phyloP scores from a whole-genome alignment of 1,284 basidiomycete genomes.

The Fomitopsis pinicola region DNA sequence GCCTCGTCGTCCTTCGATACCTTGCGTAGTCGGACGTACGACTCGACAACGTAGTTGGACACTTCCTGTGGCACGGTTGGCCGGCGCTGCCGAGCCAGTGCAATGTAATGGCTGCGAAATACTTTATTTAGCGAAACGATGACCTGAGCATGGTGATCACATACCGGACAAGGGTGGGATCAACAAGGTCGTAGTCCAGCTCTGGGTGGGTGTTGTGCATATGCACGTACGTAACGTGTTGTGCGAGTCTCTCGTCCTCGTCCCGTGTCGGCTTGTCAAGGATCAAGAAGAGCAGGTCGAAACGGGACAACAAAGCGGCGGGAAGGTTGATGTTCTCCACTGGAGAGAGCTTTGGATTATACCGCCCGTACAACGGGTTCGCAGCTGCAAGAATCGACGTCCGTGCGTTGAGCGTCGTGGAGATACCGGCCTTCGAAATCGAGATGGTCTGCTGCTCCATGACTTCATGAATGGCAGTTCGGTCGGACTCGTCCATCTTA shows the following conservation, averaged over 20 bases:
- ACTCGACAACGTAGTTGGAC: constrained; percentile 91
- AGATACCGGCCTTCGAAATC: constrained; percentile 99
- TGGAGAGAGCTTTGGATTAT: constrained; percentile 96
- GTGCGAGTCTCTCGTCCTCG: constrained; percentile 93
- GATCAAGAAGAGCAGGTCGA: constrained; percentile 96
- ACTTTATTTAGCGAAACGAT: constrained; percentile 5
- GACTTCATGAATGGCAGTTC: constrained; percentile 99
- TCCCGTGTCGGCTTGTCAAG: constrained; percentile 94
- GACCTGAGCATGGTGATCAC: constrained; percentile 10
- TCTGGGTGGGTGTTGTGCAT: constrained; percentile 92
- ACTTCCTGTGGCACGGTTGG: constrained; percentile 86
- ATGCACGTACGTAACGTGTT: constrained; percentile 98
- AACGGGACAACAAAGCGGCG: constrained; percentile 92
- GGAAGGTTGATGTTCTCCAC: constrained; percentile 99
- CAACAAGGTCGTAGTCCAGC: constrained; percentile 80
- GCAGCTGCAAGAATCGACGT: constrained; percentile 98
- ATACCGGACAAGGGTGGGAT: constrained; percentile 85
- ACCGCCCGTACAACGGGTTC: constrained; percentile 96
- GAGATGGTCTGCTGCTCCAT: constrained; percentile 99
- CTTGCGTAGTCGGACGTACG: constrained; percentile 93
- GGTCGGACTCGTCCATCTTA: constrained; percentile 98
- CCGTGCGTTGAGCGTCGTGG: constrained; percentile 97
- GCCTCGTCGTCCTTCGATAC: constrained; percentile 89
- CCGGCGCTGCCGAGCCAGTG: constrained; percentile 83
- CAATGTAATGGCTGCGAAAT: constrained; percentile 86